Percentiles rank a stretch among this genome's conserved stretches.
These are phyloP conservation scores for Nephelium lappaceum DNA, from an alignment of 345 rosid species.

Conservation along the genomic window DNA sequence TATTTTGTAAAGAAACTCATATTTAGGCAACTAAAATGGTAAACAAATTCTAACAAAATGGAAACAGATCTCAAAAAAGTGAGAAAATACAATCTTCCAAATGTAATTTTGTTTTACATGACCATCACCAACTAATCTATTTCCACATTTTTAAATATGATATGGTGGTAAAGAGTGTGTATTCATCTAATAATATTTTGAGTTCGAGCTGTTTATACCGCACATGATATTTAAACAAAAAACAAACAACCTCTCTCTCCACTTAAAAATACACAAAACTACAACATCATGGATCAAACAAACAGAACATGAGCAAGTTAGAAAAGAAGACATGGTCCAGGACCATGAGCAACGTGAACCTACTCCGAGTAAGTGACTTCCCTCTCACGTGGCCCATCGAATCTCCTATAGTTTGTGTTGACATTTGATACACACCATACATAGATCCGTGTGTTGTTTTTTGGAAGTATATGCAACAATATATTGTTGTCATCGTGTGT, in stretches of 20 bases:
- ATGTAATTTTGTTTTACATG: too few species aligned
- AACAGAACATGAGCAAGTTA: background rate
- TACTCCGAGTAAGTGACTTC: background rate
- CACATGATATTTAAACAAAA: too few species aligned
- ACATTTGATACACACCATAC: background rate
- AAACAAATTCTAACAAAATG: too few species aligned
- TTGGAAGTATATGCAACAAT: background rate
- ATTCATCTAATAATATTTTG: too few species aligned
- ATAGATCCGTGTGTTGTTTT: background rate
- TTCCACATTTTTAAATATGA: too few species aligned
- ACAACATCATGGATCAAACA: background rate
- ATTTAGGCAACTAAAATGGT: too few species aligned
- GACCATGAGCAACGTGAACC: background rate
- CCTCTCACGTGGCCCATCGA: background rate
- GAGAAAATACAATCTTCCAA: too few species aligned
- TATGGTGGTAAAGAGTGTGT: too few species aligned
- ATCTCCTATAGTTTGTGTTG: background rate
- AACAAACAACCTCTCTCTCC: background rate
- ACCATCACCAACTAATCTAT: background rate
- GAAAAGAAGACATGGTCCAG: too few species aligned
- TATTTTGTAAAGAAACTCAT: too few species aligned
- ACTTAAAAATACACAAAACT: background rate
- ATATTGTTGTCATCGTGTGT: background rate
- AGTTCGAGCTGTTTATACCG: too few species aligned
- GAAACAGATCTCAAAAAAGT: too few species aligned